Percentiles rank a stretch among this genome's conserved stretches.
Evolutionary conservation across 2,329 filamentous ascomycete genomes (phyloP).

Genomic region (Pyrenochaeta sp.): DNA sequence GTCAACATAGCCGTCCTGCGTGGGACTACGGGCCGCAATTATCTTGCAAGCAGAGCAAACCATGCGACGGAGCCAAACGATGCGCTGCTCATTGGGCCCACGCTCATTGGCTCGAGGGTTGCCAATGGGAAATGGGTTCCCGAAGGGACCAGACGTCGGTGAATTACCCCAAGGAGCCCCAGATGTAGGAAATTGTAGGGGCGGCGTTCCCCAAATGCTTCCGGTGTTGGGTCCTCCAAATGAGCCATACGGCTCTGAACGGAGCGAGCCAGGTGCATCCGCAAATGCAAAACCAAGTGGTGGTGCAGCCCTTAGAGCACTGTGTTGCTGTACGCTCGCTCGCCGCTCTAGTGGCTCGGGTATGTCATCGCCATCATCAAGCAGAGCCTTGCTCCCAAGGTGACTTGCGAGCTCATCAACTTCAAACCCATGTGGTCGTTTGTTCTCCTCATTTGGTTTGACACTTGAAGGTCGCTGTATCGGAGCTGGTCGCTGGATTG

Average conservation of each 20-base stretch:
- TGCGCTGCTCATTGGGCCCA: slow-evolving; percentile 35
- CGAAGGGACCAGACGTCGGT: slow-evolving; percentile 45
- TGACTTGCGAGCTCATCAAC: slow-evolving; percentile 79
- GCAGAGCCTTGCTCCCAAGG: slow-evolving; percentile 87
- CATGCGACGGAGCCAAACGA: slow-evolving; percentile 56
- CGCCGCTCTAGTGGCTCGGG: slow-evolving; percentile 70
- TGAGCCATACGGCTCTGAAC: slow-evolving; percentile 43
- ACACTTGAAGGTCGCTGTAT: slow-evolving; percentile 87
- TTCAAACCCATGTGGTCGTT: slow-evolving; percentile 55
- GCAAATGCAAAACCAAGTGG: slow-evolving; percentile 46
- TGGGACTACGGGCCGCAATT: slow-evolving; percentile 56
- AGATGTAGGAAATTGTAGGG: slow-evolving; percentile 51
- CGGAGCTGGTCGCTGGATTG: slow-evolving; percentile 82
- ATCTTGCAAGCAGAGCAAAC: slow-evolving; percentile 81
- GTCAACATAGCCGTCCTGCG: slow-evolving; percentile 72
- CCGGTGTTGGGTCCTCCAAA: slow-evolving; percentile 40
- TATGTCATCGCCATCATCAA: slow-evolving; percentile 65
- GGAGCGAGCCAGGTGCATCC: slow-evolving; percentile 40
- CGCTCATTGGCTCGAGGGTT: slow-evolving; percentile 37
- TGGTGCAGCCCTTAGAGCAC: slow-evolving; percentile 37
- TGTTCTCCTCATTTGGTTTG: slow-evolving; percentile 60
- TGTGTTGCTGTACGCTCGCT: slow-evolving; percentile 48
- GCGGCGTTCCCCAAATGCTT: slow-evolving; percentile 55
- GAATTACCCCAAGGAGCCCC: slow-evolving; percentile 52
- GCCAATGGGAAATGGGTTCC: slow-evolving; percentile 40